Evolutionary conservation across 2,329 filamentous ascomycete genomes (phyloP).

Genomic region (Neurospora sp.): DNA sequence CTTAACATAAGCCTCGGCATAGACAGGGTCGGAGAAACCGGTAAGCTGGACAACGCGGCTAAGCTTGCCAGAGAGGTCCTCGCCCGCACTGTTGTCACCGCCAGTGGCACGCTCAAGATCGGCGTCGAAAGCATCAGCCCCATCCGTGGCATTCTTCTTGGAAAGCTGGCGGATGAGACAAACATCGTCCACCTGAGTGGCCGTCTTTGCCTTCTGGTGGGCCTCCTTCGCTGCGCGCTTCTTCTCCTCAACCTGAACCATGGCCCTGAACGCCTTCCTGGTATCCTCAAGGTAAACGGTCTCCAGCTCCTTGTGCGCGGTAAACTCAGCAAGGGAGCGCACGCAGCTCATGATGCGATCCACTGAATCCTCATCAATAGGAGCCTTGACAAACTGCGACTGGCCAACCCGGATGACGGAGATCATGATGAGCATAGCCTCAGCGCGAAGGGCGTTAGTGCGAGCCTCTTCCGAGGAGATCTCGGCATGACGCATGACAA

Average conservation of each 20-base stretch:
- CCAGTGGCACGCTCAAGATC: conserved; percentile 93
- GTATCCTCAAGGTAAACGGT: conserved; percentile 91
- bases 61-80: conserved; percentile 87
- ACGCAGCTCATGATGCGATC: conserved; percentile 98
- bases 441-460: conserved; percentile 87
- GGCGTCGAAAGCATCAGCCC: conserved; percentile 73
- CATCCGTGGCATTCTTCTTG: conserved; percentile 79
- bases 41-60: conserved; percentile 95
- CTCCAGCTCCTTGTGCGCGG: conserved; percentile 81
- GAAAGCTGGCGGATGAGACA: conserved; percentile 86
- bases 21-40: conserved; percentile 95
- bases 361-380: conserved; percentile 96
- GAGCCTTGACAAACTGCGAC: conserved; percentile 96
- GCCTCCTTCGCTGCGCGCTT: conserved; percentile 95
- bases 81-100: conserved; percentile 65
- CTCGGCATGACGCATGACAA: conserved; percentile 95
- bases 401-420: conserved; percentile 96
- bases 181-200: conserved; percentile 91
- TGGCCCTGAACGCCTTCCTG: conserved; percentile 86
- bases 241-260: conserved; percentile 96
- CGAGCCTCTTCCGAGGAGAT: conserved; percentile 78
- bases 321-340: conserved; percentile 81
- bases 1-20: conserved; percentile 98
- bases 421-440: conserved; percentile 99
- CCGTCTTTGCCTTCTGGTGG: conserved; percentile 83